Percentiles rank a stretch among this genome's conserved stretches.
Conservation (phyloP, 1,284 basidiomycete genomes). For the Trichosporon asahii region DNA sequence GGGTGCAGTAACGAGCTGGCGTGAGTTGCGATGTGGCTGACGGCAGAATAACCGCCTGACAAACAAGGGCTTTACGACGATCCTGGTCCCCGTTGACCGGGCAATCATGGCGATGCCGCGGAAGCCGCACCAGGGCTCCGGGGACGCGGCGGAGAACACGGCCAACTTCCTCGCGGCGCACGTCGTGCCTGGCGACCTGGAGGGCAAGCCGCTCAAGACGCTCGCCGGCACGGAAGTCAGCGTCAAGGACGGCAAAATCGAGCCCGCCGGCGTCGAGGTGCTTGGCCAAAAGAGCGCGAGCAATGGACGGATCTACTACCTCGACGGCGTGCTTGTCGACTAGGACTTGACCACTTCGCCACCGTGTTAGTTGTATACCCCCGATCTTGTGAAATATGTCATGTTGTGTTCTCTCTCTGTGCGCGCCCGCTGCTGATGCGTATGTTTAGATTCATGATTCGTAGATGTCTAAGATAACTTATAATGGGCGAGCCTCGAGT, state of each 20-base stretch:
- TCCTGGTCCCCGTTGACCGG: conserved; percentile 47
- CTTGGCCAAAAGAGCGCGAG: conserved; percentile 41
- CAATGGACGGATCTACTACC: conserved; percentile 45
- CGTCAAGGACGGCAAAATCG: conserved; percentile 33
- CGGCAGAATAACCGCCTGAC: conserved; percentile 27
- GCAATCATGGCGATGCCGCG: conserved; percentile 41
- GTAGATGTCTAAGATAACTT: not conserved
- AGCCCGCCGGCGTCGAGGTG: conserved; percentile 43
- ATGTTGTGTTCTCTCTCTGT: not conserved
- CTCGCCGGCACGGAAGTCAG: conserved; percentile 33
- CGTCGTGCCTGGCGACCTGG: conserved; percentile 35
- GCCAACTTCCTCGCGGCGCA: conserved; percentile 44
- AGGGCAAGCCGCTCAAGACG: conserved; percentile 24
- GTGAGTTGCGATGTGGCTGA: not conserved
- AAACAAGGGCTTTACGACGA: conserved; percentile 33
- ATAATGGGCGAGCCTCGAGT: too few species aligned
- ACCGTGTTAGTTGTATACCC: not conserved
- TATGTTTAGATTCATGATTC: not conserved
- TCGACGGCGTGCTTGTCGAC: conserved; percentile 33
- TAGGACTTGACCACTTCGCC: too few species aligned
- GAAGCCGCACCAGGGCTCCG: conserved; percentile 44
- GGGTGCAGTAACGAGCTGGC: not conserved
- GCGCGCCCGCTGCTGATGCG: too few species aligned
- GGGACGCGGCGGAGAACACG: conserved; percentile 31
- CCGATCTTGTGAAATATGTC: not conserved